Percentiles rank a stretch among this genome's conserved stretches.
These are phyloP conservation scores for Cladophialophora chaetospira DNA, from an alignment of 2,329 filamentous ascomycete species.

Conservation along the genomic window DNA sequence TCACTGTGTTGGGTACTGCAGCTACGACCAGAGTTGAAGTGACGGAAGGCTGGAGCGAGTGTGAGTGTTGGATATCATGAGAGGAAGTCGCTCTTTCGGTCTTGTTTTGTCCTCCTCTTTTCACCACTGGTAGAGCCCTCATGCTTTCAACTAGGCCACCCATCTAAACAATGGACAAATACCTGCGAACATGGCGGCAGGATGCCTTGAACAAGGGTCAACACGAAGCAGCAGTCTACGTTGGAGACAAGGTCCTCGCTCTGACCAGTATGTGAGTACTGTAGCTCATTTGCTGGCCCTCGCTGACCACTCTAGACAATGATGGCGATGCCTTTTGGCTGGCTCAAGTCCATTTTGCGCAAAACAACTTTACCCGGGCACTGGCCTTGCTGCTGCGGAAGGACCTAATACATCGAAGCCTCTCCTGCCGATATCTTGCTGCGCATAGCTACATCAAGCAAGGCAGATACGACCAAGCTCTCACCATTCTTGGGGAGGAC, in stretches of 20 bases:
- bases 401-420: conserved; percentile 77
- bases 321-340: conserved; percentile 96
- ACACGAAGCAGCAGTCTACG: conserved; percentile 94
- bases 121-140: no score
- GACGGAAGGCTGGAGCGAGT: background rate
- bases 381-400: conserved; percentile 82
- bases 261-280: conserved; percentile 71
- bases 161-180: conserved; percentile 73
- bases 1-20: background rate
- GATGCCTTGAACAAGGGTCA: conserved; percentile 95
- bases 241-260: conserved; percentile 94
- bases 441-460: conserved; percentile 95
- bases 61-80: background rate
- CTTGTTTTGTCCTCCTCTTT: background rate
- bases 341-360: conserved; percentile 95
- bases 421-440: conserved; percentile 88
- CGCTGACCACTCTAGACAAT: conserved; percentile 63
- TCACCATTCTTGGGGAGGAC: conserved; percentile 82
- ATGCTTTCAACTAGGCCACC: background rate
- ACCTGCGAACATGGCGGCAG: conserved; percentile 90
- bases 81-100: background rate
- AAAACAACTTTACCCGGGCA: conserved; percentile 90
- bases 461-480: conserved; percentile 82
- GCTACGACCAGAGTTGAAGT: background rate
- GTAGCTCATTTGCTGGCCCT: background rate